A percentile compares a stretch with the other conserved stretches of the same genome.
phyloP scores from a whole-genome alignment of 768 basidiomycete species.

The Russula sp. region DNA sequence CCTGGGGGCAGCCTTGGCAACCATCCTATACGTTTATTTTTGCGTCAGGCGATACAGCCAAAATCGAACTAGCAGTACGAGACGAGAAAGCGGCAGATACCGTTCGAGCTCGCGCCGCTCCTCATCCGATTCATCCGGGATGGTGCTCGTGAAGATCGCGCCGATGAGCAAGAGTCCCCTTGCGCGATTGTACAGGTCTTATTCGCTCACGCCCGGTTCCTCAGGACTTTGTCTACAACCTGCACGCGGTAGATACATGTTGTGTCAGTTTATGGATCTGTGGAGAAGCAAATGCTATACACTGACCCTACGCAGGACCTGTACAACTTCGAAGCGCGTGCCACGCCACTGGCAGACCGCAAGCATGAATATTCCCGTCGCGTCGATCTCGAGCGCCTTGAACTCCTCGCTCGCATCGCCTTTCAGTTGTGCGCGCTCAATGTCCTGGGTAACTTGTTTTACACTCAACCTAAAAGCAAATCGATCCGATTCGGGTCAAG shows the following conservation, averaged over 20 bases:
- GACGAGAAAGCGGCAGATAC: no score
- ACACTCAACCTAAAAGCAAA: slow-evolving; percentile 55
- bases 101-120: slow-evolving; percentile 93
- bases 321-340: slow-evolving; percentile 90
- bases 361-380: slow-evolving; percentile 93
- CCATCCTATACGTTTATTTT: slow-evolving; percentile 52
- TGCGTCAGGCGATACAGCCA: neutral
- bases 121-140: slow-evolving; percentile 88
- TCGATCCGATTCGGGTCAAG: neutral
- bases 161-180: slow-evolving; percentile 88
- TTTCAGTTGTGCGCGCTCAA: slow-evolving; percentile 85
- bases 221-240: slow-evolving; percentile 83
- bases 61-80: no score
- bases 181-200: slow-evolving; percentile 73
- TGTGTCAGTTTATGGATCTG: slow-evolving; percentile 12
- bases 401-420: slow-evolving; percentile 88
- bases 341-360: slow-evolving; percentile 99
- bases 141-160: slow-evolving; percentile 79
- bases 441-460: slow-evolving; percentile 79
- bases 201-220: slow-evolving; percentile 70
- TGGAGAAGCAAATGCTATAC: neutral
- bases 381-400: slow-evolving; percentile 82
- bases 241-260: slow-evolving; percentile 34
- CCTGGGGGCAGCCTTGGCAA: slow-evolving; percentile 64
- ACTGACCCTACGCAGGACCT: slow-evolving; percentile 72